Percentiles rank a stretch among this genome's conserved stretches.
Conservation (phyloP, 257 asterid species). For the Plantago elongata region DNA sequence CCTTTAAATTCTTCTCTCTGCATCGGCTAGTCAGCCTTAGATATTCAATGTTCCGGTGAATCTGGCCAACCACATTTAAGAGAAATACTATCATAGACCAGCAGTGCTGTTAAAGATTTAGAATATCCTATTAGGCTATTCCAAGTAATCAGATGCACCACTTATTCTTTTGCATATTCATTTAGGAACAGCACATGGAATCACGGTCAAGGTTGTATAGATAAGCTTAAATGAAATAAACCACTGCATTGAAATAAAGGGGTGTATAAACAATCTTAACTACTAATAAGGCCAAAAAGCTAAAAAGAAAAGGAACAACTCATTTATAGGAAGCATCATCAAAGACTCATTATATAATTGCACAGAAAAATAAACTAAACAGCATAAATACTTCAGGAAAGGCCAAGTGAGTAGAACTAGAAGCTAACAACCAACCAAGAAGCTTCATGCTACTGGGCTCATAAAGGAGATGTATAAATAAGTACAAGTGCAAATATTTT, state of each 20-base stretch:
- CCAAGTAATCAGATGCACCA: not conserved
- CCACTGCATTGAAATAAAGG: not conserved
- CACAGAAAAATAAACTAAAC: not conserved
- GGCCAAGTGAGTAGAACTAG: not conserved
- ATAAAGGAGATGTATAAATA: not conserved
- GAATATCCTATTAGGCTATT: conserved; percentile 1
- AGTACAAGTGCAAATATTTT: not conserved
- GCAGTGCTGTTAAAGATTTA: conserved; percentile 8
- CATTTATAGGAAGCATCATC: conserved; percentile 1
- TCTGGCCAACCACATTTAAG: not conserved
- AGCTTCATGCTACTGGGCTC: not conserved
- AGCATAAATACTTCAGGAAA: not conserved
- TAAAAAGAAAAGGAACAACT: conserved; percentile 2
- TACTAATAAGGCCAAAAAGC: conserved; percentile 19
- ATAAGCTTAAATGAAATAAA: not conserved
- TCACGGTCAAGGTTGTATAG: conserved; percentile 5
- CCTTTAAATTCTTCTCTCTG: not conserved
- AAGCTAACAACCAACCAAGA: not conserved
- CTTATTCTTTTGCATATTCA: conserved; percentile 4
- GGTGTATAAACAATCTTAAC: conserved; percentile 4
- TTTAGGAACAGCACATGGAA: conserved; percentile 11
- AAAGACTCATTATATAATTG: not conserved
- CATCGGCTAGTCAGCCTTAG: not conserved
- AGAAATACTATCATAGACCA: conserved; percentile 3
- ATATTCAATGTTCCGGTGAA: conserved; percentile 5